Evolutionary conservation across 257 asterid genomes (phyloP).

Genomic region (Jaltomata sinuosa): DNA sequence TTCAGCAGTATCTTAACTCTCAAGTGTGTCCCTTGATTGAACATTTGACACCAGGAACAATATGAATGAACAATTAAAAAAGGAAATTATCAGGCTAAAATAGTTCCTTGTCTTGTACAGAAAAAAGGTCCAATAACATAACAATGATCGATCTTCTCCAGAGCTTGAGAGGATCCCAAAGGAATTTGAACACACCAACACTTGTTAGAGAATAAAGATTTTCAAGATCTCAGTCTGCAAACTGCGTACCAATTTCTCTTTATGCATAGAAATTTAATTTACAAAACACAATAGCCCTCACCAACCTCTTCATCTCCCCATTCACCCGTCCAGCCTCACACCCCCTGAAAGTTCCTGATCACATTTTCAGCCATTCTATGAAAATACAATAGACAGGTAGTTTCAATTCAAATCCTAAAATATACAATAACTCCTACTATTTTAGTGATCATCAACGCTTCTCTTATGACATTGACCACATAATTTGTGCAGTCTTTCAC

Average conservation of each 20-base stretch:
- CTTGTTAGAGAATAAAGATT: not conserved
- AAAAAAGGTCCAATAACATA: not conserved
- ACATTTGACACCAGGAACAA: not conserved
- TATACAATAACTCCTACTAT: not conserved
- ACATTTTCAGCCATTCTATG: not conserved
- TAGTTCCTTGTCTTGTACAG: not conserved
- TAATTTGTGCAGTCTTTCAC: not conserved
- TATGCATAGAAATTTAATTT: not conserved
- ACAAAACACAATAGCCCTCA: not conserved
- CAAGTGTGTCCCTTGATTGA: not conserved
- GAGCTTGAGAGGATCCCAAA: not conserved
- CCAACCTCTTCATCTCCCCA: not conserved
- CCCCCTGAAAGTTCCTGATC: not conserved
- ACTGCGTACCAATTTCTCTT: not conserved
- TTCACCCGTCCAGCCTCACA: not conserved
- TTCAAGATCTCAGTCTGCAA: not conserved
- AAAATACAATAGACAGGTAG: not conserved
- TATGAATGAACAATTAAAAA: not conserved
- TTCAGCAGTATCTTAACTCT: not conserved
- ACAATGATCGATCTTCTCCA: not conserved
- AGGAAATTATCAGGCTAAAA: not conserved
- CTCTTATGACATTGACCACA: not conserved
- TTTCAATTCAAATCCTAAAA: not conserved
- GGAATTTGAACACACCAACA: not conserved
- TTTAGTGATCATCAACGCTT: not conserved